Conservation (phyloP, 352 stramenopile species). For the Globisporangium barbulae region DNA sequence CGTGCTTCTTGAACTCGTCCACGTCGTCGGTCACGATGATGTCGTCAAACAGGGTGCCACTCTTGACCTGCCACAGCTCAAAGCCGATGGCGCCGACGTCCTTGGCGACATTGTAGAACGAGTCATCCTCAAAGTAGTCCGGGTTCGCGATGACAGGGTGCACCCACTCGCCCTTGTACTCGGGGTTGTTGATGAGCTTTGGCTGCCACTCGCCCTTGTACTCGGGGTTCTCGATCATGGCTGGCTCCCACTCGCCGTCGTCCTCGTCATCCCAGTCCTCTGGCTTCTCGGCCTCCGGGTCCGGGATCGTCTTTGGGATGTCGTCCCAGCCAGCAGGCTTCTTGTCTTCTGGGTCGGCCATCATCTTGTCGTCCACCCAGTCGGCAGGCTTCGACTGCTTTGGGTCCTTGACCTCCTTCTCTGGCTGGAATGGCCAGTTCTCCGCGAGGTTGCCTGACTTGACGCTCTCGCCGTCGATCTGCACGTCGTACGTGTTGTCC, state of each 20-base stretch:
- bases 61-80: constrained; percentile 99
- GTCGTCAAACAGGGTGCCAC: constrained; percentile 98
- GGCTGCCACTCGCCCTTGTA: constrained; percentile 99
- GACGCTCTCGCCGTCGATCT: constrained; percentile 96
- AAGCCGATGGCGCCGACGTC: constrained; percentile 97
- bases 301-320: constrained; percentile 94
- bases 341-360: constrained; percentile 92
- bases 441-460: constrained; percentile 90
- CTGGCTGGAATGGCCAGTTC: constrained; percentile 95
- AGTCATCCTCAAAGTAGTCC: constrained; percentile 94
- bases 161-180: constrained; percentile 98
- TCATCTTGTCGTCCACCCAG: constrained; percentile 96
- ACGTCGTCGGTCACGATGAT: constrained; percentile 98
- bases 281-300: constrained; percentile 96
- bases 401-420: constrained; percentile 97
- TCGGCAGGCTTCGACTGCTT: constrained; percentile 95
- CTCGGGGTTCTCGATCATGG: constrained; percentile 95
- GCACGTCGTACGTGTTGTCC: constrained; percentile 97
- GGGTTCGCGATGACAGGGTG: constrained; percentile 97
- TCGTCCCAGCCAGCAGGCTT: constrained; percentile 98
- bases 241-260: constrained; percentile 97
- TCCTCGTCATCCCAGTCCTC: constrained; percentile 99
- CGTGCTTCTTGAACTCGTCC: constrained; percentile 94
- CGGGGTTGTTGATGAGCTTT: constrained; percentile 98
- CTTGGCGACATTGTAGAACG: constrained; percentile 95